phyloP scores from a whole-genome alignment of 1,139 yeast genomes.

The Debaryomyces subglobosus region DNA sequence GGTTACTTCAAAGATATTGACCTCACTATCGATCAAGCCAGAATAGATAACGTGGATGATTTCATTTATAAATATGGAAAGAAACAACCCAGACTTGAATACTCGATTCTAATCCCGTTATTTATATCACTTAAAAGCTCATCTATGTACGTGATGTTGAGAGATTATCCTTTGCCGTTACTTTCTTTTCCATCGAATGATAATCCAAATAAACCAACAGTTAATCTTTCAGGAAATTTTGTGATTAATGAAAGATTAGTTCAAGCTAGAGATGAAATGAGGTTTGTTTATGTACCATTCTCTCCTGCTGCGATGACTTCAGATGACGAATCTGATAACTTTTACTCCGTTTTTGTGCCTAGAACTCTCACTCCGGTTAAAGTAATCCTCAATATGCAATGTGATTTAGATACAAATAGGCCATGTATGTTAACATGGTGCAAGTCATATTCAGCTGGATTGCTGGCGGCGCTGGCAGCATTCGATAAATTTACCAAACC shows the following conservation, averaged over 20 bases:
- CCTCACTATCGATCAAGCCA: conserved; percentile 30
- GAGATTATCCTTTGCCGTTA: conserved; percentile 48
- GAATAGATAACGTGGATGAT: conserved; percentile 36
- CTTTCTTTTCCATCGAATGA: conserved; percentile 42
- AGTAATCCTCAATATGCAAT: conserved; percentile 37
- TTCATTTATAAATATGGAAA: conserved; percentile 42
- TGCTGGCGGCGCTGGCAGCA: conserved; percentile 39
- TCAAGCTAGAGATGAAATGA: conserved; percentile 41
- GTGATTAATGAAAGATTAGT: conserved; percentile 49
- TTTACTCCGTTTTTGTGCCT: conserved; percentile 44
- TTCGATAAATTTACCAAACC: conserved; percentile 68
- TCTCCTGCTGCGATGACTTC: conserved; percentile 40
- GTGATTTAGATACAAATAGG: conserved; percentile 37
- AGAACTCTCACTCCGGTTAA: conserved; percentile 52
- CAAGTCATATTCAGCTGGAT: conserved; percentile 44
- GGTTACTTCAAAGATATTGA: conserved; percentile 37
- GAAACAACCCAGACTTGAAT: conserved; percentile 44
- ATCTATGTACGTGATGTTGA: conserved; percentile 35
- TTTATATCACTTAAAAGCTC: conserved; percentile 32
- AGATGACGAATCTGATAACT: conserved; percentile 32
- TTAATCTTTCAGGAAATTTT: conserved; percentile 38
- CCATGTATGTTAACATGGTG: conserved; percentile 50
- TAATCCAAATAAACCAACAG: conserved; percentile 28
- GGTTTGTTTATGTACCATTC: conserved; percentile 49
- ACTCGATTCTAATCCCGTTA: conserved; percentile 45